These are phyloP conservation scores for Rhizopus sp. DNA, from an alignment of 371 early-diverging fungal genomes.

Conservation along the genomic window DNA sequence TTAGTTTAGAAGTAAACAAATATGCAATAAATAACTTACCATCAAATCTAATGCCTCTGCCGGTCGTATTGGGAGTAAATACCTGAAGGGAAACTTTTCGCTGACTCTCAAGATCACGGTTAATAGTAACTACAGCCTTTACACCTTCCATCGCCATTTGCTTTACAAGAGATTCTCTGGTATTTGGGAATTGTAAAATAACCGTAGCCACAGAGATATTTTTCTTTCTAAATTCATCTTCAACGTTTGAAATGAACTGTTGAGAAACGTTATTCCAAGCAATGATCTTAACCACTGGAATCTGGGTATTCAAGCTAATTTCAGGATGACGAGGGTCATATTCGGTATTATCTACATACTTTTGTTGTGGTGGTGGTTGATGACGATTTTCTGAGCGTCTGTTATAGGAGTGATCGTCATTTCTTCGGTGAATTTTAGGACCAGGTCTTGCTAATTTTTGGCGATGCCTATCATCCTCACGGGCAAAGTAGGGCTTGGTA, in stretches of 20 bases:
- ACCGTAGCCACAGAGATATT: slow-evolving; percentile 17
- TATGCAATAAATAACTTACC: slow-evolving; percentile 17
- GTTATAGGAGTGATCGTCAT: background rate
- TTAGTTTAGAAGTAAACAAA: background rate
- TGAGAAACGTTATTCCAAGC: slow-evolving; percentile 17
- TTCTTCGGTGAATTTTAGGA: slow-evolving; percentile 1
- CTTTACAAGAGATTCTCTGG: slow-evolving; percentile 16
- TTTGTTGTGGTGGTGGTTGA: background rate
- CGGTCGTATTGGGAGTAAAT: slow-evolving; percentile 18
- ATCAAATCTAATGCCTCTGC: slow-evolving; percentile 27
- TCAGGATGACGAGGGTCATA: slow-evolving; percentile 2
- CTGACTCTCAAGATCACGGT: slow-evolving; percentile 11
- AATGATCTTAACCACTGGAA: slow-evolving; percentile 19
- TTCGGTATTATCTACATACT: background rate
- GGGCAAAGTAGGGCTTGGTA: slow-evolving; percentile 30
- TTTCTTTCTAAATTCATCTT: slow-evolving; percentile 15
- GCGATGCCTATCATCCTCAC: slow-evolving; percentile 10
- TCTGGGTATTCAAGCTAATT: background rate
- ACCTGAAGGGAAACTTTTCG: slow-evolving; percentile 26
- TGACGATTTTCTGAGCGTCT: slow-evolving; percentile 1
- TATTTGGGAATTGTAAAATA: slow-evolving; percentile 12
- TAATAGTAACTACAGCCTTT: slow-evolving; percentile 27
- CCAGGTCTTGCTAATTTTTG: background rate
- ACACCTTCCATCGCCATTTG: slow-evolving; percentile 33
- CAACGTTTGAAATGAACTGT: slow-evolving; percentile 13